These are phyloP conservation scores for Erodium maritimum DNA, from an alignment of 345 rosid species.

Conservation along the genomic window DNA sequence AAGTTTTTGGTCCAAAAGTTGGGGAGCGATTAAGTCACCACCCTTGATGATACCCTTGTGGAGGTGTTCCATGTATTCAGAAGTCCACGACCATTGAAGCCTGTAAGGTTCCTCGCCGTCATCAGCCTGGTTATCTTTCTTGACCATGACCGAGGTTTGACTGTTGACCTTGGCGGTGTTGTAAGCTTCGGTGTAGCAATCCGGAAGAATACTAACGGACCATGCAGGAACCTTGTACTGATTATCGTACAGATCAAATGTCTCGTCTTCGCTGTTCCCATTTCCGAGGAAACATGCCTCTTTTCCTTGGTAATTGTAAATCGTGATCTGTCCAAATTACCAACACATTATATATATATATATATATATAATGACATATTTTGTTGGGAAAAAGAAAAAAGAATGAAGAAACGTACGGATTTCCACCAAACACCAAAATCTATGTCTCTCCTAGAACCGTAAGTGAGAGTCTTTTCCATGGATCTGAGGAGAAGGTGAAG, in stretches of 20 bases:
- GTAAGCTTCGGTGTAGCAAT: background rate
- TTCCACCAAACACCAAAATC: conserved; percentile 1
- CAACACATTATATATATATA: too few relatives aligned
- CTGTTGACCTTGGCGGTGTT: background rate
- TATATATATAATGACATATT: too few relatives aligned
- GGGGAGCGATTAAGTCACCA: background rate
- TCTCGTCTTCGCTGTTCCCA: background rate
- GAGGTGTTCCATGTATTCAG: background rate
- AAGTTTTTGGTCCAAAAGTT: conserved; percentile 23
- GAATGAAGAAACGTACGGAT: background rate
- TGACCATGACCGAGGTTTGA: background rate
- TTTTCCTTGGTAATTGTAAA: background rate
- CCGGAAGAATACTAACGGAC: background rate
- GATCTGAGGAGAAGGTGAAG: conserved; percentile 46
- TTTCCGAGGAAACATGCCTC: background rate
- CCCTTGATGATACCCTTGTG: background rate
- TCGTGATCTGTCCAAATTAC: background rate
- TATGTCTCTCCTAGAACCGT: conserved; percentile 21
- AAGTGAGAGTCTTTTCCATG: conserved; percentile 41
- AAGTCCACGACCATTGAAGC: background rate
- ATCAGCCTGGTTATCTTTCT: background rate
- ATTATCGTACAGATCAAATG: background rate
- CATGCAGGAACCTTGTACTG: background rate
- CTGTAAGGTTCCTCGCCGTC: background rate
- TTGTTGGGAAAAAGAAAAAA: too few relatives aligned